A percentile compares a stretch with the other conserved stretches of the same genome.
Evolutionary conservation across 768 basidiomycete species (phyloP).

Genomic region (Suillus subalutaceus): DNA sequence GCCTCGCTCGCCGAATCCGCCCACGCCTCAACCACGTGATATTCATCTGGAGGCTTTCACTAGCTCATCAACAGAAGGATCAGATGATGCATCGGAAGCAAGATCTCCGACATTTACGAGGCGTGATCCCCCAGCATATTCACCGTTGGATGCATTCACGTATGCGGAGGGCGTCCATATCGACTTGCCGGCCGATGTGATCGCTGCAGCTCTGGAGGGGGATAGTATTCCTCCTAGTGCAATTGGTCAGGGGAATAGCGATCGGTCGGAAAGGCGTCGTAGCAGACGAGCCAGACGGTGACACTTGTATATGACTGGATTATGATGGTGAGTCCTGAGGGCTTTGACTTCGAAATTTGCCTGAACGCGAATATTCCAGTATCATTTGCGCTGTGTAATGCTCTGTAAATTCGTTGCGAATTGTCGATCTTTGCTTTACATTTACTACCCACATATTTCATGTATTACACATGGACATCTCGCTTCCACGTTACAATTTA

Average conservation of each 20-base stretch:
- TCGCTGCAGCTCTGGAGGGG: constrained; percentile 86
- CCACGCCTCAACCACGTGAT: constrained; percentile 82
- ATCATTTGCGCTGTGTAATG: constrained; percentile 11
- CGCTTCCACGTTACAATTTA: constrained; percentile 20
- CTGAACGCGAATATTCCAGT: constrained; percentile 21
- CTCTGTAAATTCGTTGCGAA: constrained; percentile 24
- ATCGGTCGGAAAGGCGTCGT: constrained; percentile 59
- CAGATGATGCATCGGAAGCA: constrained; percentile 32
- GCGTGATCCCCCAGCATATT: constrained; percentile 84
- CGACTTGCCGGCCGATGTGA: constrained; percentile 90
- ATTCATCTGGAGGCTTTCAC: constrained; percentile 77
- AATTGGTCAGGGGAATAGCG: constrained; percentile 51
- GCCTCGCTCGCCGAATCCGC: constrained; percentile 76
- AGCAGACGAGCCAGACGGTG: constrained; percentile 51
- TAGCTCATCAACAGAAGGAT: constrained; percentile 20
- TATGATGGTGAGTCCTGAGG: constrained; percentile 19
- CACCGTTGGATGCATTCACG: constrained; percentile 82
- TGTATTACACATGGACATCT: constrained; percentile 26
- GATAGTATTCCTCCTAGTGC: constrained; percentile 60
- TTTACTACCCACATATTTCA: constrained; percentile 23
- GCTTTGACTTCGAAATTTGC: neutral
- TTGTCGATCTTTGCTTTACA: constrained; percentile 28
- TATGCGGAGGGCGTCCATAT: constrained; percentile 91
- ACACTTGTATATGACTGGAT: constrained; percentile 14
- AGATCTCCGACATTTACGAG: constrained; percentile 42